Evolutionary conservation across 1,139 yeast species (phyloP).

Genomic region (Meyerozyma smithsonii): DNA sequence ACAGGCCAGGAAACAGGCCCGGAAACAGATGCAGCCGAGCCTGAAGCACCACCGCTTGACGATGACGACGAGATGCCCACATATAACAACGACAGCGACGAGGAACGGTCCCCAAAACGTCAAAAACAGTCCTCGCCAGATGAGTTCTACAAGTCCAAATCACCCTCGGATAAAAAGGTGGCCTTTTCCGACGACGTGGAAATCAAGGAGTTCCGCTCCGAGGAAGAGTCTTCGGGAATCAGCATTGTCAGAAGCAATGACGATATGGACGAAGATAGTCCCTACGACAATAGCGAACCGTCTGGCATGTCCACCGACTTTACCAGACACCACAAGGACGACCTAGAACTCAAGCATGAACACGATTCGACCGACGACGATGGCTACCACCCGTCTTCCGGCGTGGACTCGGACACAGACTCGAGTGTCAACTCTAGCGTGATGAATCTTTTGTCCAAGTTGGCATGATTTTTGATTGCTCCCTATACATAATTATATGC

Average conservation of each 20-base stretch:
- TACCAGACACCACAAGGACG: slow-evolving; percentile 10
- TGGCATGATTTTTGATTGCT: too few species aligned
- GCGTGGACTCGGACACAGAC: not conserved
- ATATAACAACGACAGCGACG: slow-evolving; percentile 20
- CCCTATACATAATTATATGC: too few species aligned
- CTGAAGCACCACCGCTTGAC: slow-evolving; percentile 1
- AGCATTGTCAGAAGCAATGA: slow-evolving; percentile 12
- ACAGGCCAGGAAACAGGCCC: slow-evolving; percentile 14
- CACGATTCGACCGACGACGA: slow-evolving; percentile 4
- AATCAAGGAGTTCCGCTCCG: slow-evolving; percentile 39
- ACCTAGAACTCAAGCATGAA: slow-evolving; percentile 10
- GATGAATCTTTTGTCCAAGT: slow-evolving; percentile 11
- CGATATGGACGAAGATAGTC: slow-evolving; percentile 11
- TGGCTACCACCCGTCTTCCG: slow-evolving; percentile 5
- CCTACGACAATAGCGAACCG: slow-evolving; percentile 7
- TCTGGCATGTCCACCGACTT: slow-evolving; percentile 22
- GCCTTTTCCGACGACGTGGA: slow-evolving; percentile 46
- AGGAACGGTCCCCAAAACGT: slow-evolving; percentile 4
- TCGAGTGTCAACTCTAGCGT: slow-evolving; percentile 8
- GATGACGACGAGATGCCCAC: slow-evolving; percentile 25
- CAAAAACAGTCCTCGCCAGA: not conserved
- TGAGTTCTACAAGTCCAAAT: slow-evolving; percentile 7
- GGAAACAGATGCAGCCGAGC: not conserved
- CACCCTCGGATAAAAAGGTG: slow-evolving; percentile 31
- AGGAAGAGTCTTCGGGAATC: slow-evolving; percentile 25